Conservation (phyloP, 306 rosid species). For the Echinosophora koreensis region DNA sequence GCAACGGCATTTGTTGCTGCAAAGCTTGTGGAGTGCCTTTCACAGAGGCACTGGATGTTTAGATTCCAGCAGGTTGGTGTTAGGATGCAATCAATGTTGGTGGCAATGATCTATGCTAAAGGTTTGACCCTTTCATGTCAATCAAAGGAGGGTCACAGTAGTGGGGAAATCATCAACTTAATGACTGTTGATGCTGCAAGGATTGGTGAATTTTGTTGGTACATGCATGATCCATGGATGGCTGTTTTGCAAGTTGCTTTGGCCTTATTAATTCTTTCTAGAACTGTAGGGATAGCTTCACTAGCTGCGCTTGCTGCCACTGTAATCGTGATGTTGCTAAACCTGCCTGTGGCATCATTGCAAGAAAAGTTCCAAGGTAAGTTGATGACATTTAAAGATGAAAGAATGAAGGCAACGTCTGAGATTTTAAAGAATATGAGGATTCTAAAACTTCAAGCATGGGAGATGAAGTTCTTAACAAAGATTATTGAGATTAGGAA, state of each 20-base stretch:
- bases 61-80: slow-evolving; percentile 68
- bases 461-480: slow-evolving; percentile 92
- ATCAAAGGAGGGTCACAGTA: slow-evolving; percentile 64
- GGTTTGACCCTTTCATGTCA: slow-evolving; percentile 71
- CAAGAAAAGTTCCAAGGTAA: slow-evolving; percentile 75
- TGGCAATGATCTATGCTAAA: slow-evolving; percentile 70
- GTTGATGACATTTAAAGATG: slow-evolving; percentile 86
- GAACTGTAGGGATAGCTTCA: slow-evolving; percentile 82
- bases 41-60: slow-evolving; percentile 72
- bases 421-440: slow-evolving; percentile 86
- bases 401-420: slow-evolving; percentile 81
- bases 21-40: slow-evolving; percentile 73
- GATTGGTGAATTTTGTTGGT: slow-evolving; percentile 72
- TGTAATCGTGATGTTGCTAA: slow-evolving; percentile 68
- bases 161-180: slow-evolving; percentile 83
- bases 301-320: slow-evolving; percentile 74
- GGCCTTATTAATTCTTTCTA: slow-evolving; percentile 74
- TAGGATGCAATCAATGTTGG: slow-evolving; percentile 65
- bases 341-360: slow-evolving; percentile 71
- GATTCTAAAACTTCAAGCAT: slow-evolving; percentile 87
- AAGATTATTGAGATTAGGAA: slow-evolving; percentile 67
- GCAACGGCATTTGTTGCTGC: slow-evolving; percentile 65
- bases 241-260: slow-evolving; percentile 68
- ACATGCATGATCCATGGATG: slow-evolving; percentile 77
- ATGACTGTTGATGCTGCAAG: slow-evolving; percentile 89